A percentile compares a stretch with the other conserved stretches of the same genome.
Evolutionary conservation across 345 rosid genomes (phyloP).

Genomic region (Salix koriyanagi): DNA sequence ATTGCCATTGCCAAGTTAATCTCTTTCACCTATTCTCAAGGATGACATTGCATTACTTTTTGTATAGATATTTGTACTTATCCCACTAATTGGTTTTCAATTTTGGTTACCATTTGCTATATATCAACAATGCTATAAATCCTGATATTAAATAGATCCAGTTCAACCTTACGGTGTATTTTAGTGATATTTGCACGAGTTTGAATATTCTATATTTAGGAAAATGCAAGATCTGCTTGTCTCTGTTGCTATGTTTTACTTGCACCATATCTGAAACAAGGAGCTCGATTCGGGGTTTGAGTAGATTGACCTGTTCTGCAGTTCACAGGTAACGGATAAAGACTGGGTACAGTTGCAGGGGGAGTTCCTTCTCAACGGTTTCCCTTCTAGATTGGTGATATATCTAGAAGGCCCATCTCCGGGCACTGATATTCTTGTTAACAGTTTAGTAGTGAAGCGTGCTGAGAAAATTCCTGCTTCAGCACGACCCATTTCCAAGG

Average conservation of each 20-base stretch:
- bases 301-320: constrained; percentile 8
- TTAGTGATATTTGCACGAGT: too few species aligned
- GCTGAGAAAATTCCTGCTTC: constrained; percentile 61
- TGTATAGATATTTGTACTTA: background rate
- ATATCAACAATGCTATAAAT: too few species aligned
- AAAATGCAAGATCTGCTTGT: background rate
- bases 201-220: too few species aligned
- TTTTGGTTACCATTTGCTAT: background rate
- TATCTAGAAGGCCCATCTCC: constrained; percentile 88
- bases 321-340: constrained; percentile 63
- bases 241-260: background rate
- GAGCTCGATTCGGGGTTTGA: too few species aligned
- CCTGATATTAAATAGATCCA: too few species aligned
- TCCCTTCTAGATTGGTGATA: constrained; percentile 62
- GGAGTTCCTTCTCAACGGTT: constrained; percentile 73
- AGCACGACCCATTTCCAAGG: constrained; percentile 59
- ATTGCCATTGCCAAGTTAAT: constrained; percentile 69
- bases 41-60: too few species aligned
- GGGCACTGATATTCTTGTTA: constrained; percentile 72
- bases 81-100: background rate
- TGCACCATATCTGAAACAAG: background rate
- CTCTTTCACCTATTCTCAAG: background rate
- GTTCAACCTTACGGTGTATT: too few species aligned
- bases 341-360: constrained; percentile 75
- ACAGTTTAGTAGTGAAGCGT: constrained; percentile 58